Evolutionary conservation across 2,329 filamentous ascomycete species (phyloP).

Genomic region (Emergomyces africanus): DNA sequence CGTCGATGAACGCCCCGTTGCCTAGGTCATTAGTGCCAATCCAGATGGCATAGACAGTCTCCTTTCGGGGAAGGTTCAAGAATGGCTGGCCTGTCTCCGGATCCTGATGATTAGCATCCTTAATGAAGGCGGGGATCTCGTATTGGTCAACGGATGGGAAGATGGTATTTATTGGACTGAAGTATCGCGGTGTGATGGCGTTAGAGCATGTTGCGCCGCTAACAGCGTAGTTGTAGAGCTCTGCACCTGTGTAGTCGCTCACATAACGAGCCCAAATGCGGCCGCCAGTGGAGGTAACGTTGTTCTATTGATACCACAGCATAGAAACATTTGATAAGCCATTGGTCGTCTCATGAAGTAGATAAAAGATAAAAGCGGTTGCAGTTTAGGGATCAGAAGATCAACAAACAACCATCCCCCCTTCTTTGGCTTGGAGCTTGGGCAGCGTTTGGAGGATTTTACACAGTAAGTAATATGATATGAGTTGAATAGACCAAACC

Average conservation of each 20-base stretch:
- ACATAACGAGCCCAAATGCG: conserved; percentile 57
- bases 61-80: conserved; percentile 36
- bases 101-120: conserved; percentile 16
- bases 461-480: not conserved
- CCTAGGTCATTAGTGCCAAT: conserved; percentile 75
- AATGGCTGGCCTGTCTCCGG: conserved; percentile 11
- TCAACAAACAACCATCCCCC: not conserved
- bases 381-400: not conserved
- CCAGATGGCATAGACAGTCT: conserved; percentile 64
- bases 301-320: conserved; percentile 19
- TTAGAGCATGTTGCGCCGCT: conserved; percentile 62
- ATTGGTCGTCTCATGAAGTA: not conserved
- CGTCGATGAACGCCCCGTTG: conserved; percentile 50
- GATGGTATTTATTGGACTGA: conserved; percentile 36
- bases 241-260: conserved; percentile 40
- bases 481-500: not conserved
- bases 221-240: conserved; percentile 56
- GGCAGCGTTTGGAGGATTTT: too few relatives aligned
- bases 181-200: conserved; percentile 46
- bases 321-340: not conserved
- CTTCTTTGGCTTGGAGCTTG: not conserved
- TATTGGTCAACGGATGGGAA: conserved; percentile 54
- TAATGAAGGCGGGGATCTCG: conserved; percentile 36
- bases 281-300: conserved; percentile 50
- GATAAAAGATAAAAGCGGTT: not conserved